phyloP scores from a whole-genome alignment of 2,329 filamentous ascomycete genomes.

The Rutstroemia sp. region DNA sequence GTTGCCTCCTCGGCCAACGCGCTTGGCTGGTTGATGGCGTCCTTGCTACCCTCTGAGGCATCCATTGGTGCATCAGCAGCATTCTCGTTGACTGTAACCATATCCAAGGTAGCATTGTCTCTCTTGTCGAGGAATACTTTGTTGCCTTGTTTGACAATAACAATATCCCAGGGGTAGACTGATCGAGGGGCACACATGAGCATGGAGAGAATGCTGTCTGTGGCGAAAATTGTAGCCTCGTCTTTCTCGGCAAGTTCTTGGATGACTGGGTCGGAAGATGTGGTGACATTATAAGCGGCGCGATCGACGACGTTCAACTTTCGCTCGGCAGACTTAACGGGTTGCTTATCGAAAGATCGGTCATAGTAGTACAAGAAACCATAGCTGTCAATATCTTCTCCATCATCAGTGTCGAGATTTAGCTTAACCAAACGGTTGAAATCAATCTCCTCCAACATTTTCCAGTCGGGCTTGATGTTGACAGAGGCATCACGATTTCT shows the following conservation, averaged over 20 bases:
- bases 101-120: slow-evolving; percentile 86
- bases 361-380: slow-evolving; percentile 99
- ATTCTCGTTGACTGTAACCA: slow-evolving; percentile 99
- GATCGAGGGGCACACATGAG: slow-evolving; percentile 97
- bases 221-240: slow-evolving; percentile 94
- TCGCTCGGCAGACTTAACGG: slow-evolving; percentile 80
- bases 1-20: slow-evolving; percentile 95
- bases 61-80: slow-evolving; percentile 91
- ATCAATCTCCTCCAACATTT: slow-evolving; percentile 95
- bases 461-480: slow-evolving; percentile 94
- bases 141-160: slow-evolving; percentile 86
- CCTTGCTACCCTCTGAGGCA: slow-evolving; percentile 84
- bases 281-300: slow-evolving; percentile 96
- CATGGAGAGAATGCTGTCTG: slow-evolving; percentile 96
- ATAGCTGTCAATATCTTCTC: slow-evolving; percentile 91
- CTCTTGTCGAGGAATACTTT: slow-evolving; percentile 99
- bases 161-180: slow-evolving; percentile 97
- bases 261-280: slow-evolving; percentile 90
- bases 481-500: slow-evolving; percentile 94
- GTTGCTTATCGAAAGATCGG: slow-evolving; percentile 86
- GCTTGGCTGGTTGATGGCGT: slow-evolving; percentile 86
- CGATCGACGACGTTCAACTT: slow-evolving; percentile 86
- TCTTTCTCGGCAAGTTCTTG: slow-evolving; percentile 94
- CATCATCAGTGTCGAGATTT: slow-evolving; percentile 89
- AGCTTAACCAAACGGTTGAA: slow-evolving; percentile 93